Base-by-base conservation (phyloP, 768 basidiomycete species). In the Terana coerulea region DNA sequence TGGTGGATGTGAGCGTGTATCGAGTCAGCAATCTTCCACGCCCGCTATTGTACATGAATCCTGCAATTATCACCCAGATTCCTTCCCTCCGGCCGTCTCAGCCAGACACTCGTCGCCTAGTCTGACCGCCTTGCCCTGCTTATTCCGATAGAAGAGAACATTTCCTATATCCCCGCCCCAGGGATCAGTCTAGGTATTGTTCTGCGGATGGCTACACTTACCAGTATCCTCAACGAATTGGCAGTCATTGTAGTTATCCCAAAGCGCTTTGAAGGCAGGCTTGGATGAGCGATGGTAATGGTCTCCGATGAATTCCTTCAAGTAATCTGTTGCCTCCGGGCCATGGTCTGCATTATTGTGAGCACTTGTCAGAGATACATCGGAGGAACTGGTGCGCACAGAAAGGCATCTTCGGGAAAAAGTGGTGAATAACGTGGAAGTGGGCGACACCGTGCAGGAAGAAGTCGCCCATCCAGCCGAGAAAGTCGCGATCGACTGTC, bases 401-500 rank as follows among this genome's bases (percentile, higher is more conserved):
- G 50, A 64, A 69, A 10, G 69, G 68, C 77, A 72, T 67, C 59
- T 67, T 61, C 2, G 70, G 68, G 61, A 72, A 72, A 59, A 72
- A 70, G 59, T 83, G 83, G 58, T 84, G 82, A 34, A 83, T 68
- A 51, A 83, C 81, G 62, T 85, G 83, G 59, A 70, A 81, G 59
- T 83, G 81, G 4, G 80, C 78, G 11, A 85, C 79, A 60, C 81
- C 79, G 58, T 83, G 81, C 33, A 84, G 68, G 71, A 83, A 84
- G 66, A 80, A 81, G 11, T 79, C 73, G 3, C 81, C 82, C 40
- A 71, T 69, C 80, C 79, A 84, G n/a, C 82, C 81, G 2, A 83
- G 67, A 40, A 83, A 73, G 12, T 79, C 72, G 37, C 82, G 63
- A 59, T 84, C 81, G n/a, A 83, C 76, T 1, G 81, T 83, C 8